Conservation (phyloP, 2,329 filamentous ascomycete genomes). For the Diplocarpon mali region DNA sequence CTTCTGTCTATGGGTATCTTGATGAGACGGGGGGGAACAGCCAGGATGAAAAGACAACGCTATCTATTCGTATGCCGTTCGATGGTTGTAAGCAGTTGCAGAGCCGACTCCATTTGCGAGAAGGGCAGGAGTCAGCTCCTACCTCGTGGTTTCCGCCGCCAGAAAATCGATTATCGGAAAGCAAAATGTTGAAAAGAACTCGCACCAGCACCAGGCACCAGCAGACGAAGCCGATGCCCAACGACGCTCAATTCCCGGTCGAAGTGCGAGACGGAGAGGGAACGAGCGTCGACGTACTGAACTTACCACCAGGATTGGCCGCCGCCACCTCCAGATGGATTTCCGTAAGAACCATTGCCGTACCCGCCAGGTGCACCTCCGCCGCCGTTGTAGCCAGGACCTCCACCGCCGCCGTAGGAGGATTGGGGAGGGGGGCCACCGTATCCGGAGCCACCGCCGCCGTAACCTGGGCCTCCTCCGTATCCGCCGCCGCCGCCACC, state of each 20-base stretch:
- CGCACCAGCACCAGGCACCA: constrained; percentile 13
- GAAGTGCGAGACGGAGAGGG: constrained; percentile 14
- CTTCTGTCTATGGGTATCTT: constrained; percentile 27
- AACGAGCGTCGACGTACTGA: constrained; percentile 14
- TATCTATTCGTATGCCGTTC: constrained; percentile 30
- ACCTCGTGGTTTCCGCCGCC: constrained; percentile 21
- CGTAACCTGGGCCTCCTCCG: constrained; percentile 33
- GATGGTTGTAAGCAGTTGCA: constrained; percentile 22
- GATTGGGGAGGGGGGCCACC: constrained; percentile 24
- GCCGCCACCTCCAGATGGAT: constrained; percentile 39
- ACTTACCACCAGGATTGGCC: constrained; percentile 45
- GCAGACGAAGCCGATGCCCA: constrained; percentile 17
- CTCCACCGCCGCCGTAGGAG: constrained; percentile 40
- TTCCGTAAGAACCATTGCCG: constrained; percentile 43
- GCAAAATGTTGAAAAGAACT: constrained; percentile 4
- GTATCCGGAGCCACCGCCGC: constrained; percentile 39
- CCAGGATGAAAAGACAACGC: constrained; percentile 29
- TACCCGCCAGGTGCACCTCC: constrained; percentile 41
- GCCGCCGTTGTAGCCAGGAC: constrained; percentile 24
- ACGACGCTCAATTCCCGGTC: constrained; percentile 23
- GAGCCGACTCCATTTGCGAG: constrained; percentile 18
- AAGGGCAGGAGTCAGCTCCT: constrained; percentile 20
- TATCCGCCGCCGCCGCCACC: constrained; percentile 31
- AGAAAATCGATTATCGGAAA: constrained; percentile 26
- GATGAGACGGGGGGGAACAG: constrained; percentile 21